Evolutionary conservation across 2,329 filamentous ascomycete species (phyloP).

Genomic region (Cryoendolithus antarcticus): DNA sequence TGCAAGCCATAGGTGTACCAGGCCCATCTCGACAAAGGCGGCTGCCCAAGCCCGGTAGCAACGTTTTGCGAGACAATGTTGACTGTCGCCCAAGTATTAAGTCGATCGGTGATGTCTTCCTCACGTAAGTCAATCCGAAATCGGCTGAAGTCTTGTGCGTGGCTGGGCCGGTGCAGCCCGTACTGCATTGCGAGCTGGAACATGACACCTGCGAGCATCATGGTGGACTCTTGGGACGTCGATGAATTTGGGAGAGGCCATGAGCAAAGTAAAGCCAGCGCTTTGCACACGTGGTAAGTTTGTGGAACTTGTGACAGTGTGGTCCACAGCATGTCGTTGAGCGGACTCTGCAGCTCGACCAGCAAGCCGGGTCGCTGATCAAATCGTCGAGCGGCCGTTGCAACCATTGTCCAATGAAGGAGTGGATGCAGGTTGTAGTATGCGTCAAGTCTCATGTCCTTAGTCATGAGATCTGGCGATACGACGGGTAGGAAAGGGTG

Average conservation of each 20-base stretch:
- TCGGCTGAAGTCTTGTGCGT: constrained; percentile 72
- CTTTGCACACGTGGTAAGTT: constrained; percentile 71
- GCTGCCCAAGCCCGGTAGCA: constrained; percentile 73
- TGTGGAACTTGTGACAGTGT: constrained; percentile 67
- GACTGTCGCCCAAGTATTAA: constrained; percentile 73
- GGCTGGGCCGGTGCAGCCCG: constrained; percentile 66
- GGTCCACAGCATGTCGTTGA: constrained; percentile 63
- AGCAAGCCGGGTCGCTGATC: constrained; percentile 51
- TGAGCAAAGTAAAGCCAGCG: constrained; percentile 64
- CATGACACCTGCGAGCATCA: constrained; percentile 71
- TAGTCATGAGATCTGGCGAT: constrained; percentile 45
- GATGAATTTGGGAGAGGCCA: constrained; percentile 77
- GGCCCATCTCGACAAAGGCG: constrained; percentile 38
- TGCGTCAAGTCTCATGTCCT: constrained; percentile 25
- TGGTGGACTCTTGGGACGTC: constrained; percentile 67
- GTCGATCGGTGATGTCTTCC: constrained; percentile 65
- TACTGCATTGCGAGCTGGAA: constrained; percentile 80
- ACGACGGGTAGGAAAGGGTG: constrained; percentile 70
- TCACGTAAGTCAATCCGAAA: constrained; percentile 55
- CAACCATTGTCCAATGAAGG: constrained; percentile 74
- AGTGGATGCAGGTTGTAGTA: constrained; percentile 68
- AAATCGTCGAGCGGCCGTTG: constrained; percentile 62
- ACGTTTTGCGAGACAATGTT: constrained; percentile 72
- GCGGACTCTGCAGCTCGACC: constrained; percentile 49
- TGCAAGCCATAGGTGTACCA: constrained; percentile 67